A percentile compares a stretch with the other conserved stretches of the same genome.
Conservation (phyloP, 2,329 filamentous ascomycete genomes). For the Aschersonia sp. region DNA sequence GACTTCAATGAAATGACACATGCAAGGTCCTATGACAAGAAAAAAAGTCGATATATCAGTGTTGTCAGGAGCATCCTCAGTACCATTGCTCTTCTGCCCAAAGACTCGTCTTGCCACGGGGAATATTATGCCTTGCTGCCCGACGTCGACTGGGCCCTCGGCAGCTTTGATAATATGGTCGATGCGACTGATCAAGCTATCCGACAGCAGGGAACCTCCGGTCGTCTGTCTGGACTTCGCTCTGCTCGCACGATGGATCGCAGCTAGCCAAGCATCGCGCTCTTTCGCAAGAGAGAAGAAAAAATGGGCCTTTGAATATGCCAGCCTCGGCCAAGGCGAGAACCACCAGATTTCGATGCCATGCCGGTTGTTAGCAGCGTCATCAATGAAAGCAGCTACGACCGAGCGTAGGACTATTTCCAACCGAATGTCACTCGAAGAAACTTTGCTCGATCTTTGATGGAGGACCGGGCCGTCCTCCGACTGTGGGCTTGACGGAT, state of each 20-base stretch:
- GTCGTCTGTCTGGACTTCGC: slow-evolving; percentile 20
- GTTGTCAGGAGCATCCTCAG: slow-evolving; percentile 28
- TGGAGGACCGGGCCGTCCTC: slow-evolving; percentile 11
- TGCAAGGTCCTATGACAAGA: slow-evolving; percentile 36
- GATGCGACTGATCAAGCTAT: slow-evolving; percentile 32
- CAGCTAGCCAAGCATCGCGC: slow-evolving; percentile 33
- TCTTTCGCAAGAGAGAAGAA: slow-evolving; percentile 34
- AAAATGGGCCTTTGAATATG: slow-evolving; percentile 31
- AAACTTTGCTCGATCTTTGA: slow-evolving; percentile 12
- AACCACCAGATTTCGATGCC: slow-evolving; percentile 45
- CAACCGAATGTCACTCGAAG: slow-evolving; percentile 22
- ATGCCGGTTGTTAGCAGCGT: slow-evolving; percentile 32
- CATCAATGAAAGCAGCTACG: slow-evolving; percentile 37
- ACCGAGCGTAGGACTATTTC: slow-evolving; percentile 35
- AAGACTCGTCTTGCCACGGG: slow-evolving; percentile 35
- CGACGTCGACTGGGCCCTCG: slow-evolving; percentile 17
- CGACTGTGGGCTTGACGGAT: slow-evolving; percentile 10
- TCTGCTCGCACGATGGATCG: slow-evolving; percentile 28
- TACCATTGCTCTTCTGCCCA: slow-evolving; percentile 24
- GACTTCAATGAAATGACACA: slow-evolving; percentile 37
- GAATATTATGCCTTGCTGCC: slow-evolving; percentile 26
- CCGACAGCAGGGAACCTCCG: slow-evolving; percentile 22
- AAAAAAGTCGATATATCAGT: slow-evolving; percentile 38
- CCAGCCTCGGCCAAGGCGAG: slow-evolving; percentile 24
- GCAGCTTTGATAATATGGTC: slow-evolving; percentile 28